Conservation (phyloP, 1,139 yeast species). For the Yamadazyma jaroonii region DNA sequence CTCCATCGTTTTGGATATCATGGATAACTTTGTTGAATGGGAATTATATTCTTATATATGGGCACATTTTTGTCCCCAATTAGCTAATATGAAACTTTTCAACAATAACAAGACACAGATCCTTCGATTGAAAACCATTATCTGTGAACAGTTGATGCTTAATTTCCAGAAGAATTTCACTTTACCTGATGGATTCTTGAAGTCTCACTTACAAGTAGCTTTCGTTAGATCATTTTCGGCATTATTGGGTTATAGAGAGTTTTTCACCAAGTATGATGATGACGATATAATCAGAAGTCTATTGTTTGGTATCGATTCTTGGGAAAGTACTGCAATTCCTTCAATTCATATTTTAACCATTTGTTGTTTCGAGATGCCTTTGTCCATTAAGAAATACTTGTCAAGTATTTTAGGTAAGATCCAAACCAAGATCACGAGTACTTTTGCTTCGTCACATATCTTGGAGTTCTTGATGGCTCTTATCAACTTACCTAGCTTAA, state of each 20-base stretch:
- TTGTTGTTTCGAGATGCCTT: slow-evolving; percentile 79
- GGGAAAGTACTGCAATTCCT: slow-evolving; percentile 79
- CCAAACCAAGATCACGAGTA: slow-evolving; percentile 71
- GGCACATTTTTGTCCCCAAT: slow-evolving; percentile 71
- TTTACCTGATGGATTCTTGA: slow-evolving; percentile 47
- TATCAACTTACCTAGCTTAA: slow-evolving; percentile 63
- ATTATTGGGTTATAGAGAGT: slow-evolving; percentile 61
- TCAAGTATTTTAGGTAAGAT: slow-evolving; percentile 64
- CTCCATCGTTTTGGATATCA: slow-evolving; percentile 43
- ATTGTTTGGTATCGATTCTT: slow-evolving; percentile 62
- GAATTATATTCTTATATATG: slow-evolving; percentile 65
- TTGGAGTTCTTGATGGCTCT: slow-evolving; percentile 71
- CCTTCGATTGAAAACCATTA: slow-evolving; percentile 40
- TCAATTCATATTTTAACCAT: slow-evolving; percentile 73
- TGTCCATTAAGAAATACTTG: slow-evolving; percentile 66
- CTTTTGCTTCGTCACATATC: slow-evolving; percentile 69
- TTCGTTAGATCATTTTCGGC: slow-evolving; percentile 65
- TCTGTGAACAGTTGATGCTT: slow-evolving; percentile 62
- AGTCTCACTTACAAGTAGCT: slow-evolving; percentile 66
- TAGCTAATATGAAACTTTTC: slow-evolving; percentile 61
- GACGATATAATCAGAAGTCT: slow-evolving; percentile 68
- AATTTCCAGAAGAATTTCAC: slow-evolving; percentile 43
- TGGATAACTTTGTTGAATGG: slow-evolving; percentile 64
- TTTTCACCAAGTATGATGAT: slow-evolving; percentile 59
- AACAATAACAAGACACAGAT: slow-evolving; percentile 43